Evolutionary conservation across 2,329 filamentous ascomycete genomes (phyloP).

Genomic region (Xylariaceae sp.): DNA sequence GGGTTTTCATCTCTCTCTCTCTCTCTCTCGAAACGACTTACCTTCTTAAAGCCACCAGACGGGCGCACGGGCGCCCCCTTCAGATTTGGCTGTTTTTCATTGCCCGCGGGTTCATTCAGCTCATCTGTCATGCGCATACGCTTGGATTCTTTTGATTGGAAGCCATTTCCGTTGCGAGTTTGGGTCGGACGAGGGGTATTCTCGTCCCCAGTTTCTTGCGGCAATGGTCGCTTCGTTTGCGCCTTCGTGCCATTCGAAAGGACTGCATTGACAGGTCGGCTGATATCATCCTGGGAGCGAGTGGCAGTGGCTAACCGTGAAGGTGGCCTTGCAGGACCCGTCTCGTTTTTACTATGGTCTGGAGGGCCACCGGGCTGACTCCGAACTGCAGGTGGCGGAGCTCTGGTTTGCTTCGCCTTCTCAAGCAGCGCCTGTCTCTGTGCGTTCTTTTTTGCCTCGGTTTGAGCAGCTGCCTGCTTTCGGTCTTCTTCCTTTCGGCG

Average conservation of each 20-base stretch:
- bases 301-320: conserved; percentile 54
- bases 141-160: conserved; percentile 69
- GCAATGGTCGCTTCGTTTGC: conserved; percentile 66
- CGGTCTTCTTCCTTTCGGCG: conserved; percentile 56
- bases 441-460: conserved; percentile 61
- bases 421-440: conserved; percentile 59
- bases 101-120: conserved; percentile 57
- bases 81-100: conserved; percentile 56
- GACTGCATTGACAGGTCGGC: conserved; percentile 54
- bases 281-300: conserved; percentile 52
- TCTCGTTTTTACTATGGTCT: conserved; percentile 39
- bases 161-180: conserved; percentile 51
- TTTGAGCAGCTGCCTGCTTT: conserved; percentile 45
- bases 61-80: conserved; percentile 83
- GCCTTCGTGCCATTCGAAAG: conserved; percentile 63
- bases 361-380: conserved; percentile 48
- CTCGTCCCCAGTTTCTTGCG: conserved; percentile 57
- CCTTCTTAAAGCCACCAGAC: conserved; percentile 65
- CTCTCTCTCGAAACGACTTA: conserved; percentile 34
- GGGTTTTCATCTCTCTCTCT: not conserved
- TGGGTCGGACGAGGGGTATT: conserved; percentile 42
- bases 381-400: conserved; percentile 55
- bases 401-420: conserved; percentile 58
- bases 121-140: conserved; percentile 72
- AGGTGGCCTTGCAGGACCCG: conserved; percentile 39